Evolutionary conservation across 768 basidiomycete genomes (phyloP).

Genomic region (Scleroderma bovista): DNA sequence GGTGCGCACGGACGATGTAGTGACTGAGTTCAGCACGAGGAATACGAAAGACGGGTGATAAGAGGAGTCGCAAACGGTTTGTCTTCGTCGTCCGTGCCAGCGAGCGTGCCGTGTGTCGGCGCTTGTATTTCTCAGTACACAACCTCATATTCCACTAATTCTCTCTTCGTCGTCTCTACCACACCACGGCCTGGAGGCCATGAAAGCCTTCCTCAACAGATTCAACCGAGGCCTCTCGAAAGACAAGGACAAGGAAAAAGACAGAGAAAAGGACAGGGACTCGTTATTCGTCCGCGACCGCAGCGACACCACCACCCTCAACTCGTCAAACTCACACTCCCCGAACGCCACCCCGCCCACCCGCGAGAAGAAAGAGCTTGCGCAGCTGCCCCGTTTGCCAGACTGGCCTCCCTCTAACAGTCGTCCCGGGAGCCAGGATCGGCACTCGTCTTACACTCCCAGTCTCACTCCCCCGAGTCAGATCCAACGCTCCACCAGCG

Average conservation of each 20-base stretch:
- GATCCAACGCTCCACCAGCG: slow-evolving; percentile 24
- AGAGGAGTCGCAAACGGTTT: background rate
- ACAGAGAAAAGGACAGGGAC: slow-evolving; percentile 19
- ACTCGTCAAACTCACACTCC: slow-evolving; percentile 21
- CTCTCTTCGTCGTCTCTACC: background rate
- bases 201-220: slow-evolving; percentile 83
- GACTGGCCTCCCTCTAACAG: slow-evolving; percentile 55
- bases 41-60: background rate
- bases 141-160: background rate
- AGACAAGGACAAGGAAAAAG: slow-evolving; percentile 27
- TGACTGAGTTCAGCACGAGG: slow-evolving; percentile 3
- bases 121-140: background rate
- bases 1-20: background rate
- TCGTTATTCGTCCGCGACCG: slow-evolving; percentile 24
- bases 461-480: slow-evolving; percentile 13
- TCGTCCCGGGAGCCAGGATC: slow-evolving; percentile 14
- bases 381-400: slow-evolving; percentile 52
- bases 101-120: background rate
- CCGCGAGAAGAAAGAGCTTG: slow-evolving; percentile 55
- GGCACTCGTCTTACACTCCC: slow-evolving; percentile 11
- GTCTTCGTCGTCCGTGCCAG: background rate
- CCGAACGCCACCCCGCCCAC: slow-evolving; percentile 21
- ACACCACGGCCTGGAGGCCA: slow-evolving; percentile 27
- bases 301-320: slow-evolving; percentile 29
- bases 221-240: slow-evolving; percentile 59